phyloP scores from a whole-genome alignment of 2,329 filamentous ascomycete species.

The Talaromyces marneffei region DNA sequence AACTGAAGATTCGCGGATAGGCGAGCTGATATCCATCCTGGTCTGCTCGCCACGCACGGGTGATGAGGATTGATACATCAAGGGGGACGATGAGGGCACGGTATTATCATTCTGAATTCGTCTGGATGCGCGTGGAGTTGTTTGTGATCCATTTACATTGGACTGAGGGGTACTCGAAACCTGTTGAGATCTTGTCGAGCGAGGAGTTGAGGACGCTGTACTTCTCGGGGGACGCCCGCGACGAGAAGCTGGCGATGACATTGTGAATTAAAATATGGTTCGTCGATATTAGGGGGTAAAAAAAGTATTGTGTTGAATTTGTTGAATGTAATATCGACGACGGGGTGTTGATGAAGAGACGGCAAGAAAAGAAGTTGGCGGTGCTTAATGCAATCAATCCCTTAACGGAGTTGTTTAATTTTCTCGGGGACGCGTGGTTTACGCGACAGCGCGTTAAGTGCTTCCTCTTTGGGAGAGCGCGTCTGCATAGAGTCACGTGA shows the following conservation, averaged over 20 bases:
- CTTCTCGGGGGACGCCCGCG: slow-evolving; percentile 37
- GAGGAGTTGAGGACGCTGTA: slow-evolving; percentile 36
- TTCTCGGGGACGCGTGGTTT: slow-evolving; percentile 12
- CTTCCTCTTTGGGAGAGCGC: slow-evolving; percentile 18
- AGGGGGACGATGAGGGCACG: slow-evolving; percentile 66
- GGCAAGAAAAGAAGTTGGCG: neutral
- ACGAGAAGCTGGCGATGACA: slow-evolving; percentile 41
- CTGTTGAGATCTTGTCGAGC: slow-evolving; percentile 29
- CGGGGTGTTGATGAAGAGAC: neutral
- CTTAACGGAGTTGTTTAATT: neutral
- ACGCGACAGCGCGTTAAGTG: slow-evolving; percentile 23
- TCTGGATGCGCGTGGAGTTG: slow-evolving; percentile 44
- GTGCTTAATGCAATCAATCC: neutral
- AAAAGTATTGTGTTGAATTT: neutral
- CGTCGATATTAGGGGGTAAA: neutral
- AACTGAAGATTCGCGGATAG: slow-evolving; percentile 36
- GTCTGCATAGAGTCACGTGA: neutral
- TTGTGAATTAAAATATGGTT: slow-evolving; percentile 16
- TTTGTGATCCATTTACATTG: slow-evolving; percentile 20
- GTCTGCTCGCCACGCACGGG: slow-evolving; percentile 43
- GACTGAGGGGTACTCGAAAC: slow-evolving; percentile 29
- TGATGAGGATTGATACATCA: slow-evolving; percentile 64
- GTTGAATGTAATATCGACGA: neutral
- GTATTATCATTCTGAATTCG: slow-evolving; percentile 35
- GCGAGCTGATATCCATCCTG: slow-evolving; percentile 46